Conservation (phyloP, 768 basidiomycete species). For the Sporobolomyces roseus region DNA sequence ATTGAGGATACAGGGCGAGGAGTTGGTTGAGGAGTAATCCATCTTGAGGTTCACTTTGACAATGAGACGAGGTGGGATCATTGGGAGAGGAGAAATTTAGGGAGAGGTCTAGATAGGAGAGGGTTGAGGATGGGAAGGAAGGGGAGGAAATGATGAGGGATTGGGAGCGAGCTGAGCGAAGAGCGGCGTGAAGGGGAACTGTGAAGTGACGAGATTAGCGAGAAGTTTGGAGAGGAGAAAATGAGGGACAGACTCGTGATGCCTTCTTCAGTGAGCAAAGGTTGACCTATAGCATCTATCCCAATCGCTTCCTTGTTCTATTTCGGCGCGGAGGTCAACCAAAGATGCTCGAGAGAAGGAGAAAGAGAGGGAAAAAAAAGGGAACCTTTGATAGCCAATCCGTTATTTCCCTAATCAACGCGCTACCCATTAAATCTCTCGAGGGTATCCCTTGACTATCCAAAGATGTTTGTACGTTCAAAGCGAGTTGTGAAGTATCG, state of each 20-base stretch:
- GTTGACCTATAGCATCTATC: neutral
- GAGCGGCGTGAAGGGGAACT: constrained; percentile 20
- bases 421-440: too few relatives aligned
- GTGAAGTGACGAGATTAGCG: neutral
- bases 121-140: neutral
- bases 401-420: neutral
- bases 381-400: neutral
- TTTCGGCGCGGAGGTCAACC: neutral
- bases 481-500: constrained; percentile 9
- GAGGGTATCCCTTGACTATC: neutral
- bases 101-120: neutral
- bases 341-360: neutral
- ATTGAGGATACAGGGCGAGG: neutral
- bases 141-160: neutral
- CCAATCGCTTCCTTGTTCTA: constrained; percentile 9
- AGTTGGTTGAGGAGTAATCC: neutral
- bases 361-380: neutral
- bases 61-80: neutral
- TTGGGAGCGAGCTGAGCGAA: neutral
- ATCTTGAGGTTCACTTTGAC: neutral
- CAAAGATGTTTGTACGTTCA: neutral
- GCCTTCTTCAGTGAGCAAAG: accelerated
- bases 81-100: constrained; percentile 3
- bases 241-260: constrained; percentile 9
- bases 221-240: neutral